A percentile compares a stretch with the other conserved stretches of the same genome.
Evolutionary conservation across 208 protist genomes (phyloP).

Genomic region (Acanthamoeba culbertsoni): DNA sequence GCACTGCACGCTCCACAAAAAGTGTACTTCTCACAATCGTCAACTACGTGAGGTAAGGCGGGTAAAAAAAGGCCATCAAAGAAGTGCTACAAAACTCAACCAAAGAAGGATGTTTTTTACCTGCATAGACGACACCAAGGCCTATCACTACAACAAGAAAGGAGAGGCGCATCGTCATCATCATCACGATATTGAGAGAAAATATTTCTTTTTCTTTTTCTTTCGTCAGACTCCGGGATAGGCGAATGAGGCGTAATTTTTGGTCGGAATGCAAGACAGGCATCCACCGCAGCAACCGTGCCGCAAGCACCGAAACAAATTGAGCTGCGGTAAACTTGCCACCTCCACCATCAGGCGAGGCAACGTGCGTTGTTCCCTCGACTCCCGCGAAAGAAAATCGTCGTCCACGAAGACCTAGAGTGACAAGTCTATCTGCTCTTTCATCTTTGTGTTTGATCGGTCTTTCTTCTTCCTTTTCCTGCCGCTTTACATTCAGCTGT

Average conservation of each 20-base stretch:
- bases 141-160: not conserved
- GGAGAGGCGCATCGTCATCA: not conserved
- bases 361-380: not conserved
- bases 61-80: not conserved
- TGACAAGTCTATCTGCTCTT: no score
- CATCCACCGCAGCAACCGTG: not conserved
- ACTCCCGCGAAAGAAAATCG: not conserved
- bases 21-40: not conserved
- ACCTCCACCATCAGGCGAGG: not conserved
- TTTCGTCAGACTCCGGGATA: not conserved
- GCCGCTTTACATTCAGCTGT: not conserved
- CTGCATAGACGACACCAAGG: no score
- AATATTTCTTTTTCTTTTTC: not conserved
- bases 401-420: not conserved
- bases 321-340: not conserved
- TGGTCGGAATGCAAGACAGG: not conserved
- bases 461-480: not conserved
- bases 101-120: no score
- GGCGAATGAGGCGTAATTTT: not conserved
- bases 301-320: not conserved
- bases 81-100: not conserved
- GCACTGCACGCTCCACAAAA: not conserved
- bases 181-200: not conserved
- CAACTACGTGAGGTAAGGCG: not conserved
- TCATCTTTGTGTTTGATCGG: no score